These are phyloP conservation scores for Suillus fuscotomentosus DNA, from an alignment of 768 basidiomycete genomes.

Conservation along the genomic window DNA sequence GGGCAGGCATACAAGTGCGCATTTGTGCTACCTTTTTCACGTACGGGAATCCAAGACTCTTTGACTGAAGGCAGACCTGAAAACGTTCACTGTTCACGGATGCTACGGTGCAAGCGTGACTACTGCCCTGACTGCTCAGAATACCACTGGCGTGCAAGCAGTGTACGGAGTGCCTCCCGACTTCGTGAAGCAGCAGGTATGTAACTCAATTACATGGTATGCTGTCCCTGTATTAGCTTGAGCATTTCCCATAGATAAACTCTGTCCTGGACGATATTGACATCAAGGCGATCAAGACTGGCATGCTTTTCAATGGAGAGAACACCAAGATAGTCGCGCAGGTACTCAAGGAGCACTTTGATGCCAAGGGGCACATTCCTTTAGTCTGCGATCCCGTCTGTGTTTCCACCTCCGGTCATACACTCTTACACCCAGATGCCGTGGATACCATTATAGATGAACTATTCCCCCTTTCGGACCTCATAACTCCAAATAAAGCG, in stretches of 20 bases:
- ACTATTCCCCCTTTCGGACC: slow-evolving; percentile 66
- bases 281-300: slow-evolving; percentile 78
- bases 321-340: slow-evolving; percentile 51
- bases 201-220: slow-evolving; percentile 14
- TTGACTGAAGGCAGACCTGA: slow-evolving; percentile 71
- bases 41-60: neutral
- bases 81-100: slow-evolving; percentile 73
- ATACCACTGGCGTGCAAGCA: slow-evolving; percentile 79
- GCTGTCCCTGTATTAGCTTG: neutral
- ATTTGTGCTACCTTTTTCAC: neutral
- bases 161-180: slow-evolving; percentile 65
- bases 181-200: slow-evolving; percentile 75
- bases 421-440: slow-evolving; percentile 67
- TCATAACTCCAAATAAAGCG: slow-evolving; percentile 84
- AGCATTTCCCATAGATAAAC: slow-evolving; percentile 45
- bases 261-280: slow-evolving; percentile 73
- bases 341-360: slow-evolving; percentile 46
- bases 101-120: slow-evolving; percentile 82
- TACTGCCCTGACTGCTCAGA: slow-evolving; percentile 89
- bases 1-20: slow-evolving; percentile 85
- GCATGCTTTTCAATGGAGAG: slow-evolving; percentile 75
- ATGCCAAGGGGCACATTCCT: slow-evolving; percentile 36
- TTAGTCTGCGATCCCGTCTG: slow-evolving; percentile 89
- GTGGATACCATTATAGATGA: slow-evolving; percentile 54
- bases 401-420: slow-evolving; percentile 87